Conservation (phyloP, 148 eudicot genomes). For the Camellia granthamiana region DNA sequence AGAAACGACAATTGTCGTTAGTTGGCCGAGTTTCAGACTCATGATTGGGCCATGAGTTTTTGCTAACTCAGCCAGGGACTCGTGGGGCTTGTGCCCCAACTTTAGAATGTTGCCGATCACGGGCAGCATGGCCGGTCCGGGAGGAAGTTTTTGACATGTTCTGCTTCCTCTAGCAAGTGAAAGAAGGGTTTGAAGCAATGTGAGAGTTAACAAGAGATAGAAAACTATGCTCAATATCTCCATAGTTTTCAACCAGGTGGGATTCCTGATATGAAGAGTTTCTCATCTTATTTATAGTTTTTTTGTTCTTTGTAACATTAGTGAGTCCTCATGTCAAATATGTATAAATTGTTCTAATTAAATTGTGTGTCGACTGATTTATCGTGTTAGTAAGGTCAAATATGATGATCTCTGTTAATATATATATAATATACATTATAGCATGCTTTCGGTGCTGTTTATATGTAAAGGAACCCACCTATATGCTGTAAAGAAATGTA, state of each 20-base stretch:
- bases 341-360: too few relatives aligned
- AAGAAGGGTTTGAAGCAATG: background rate
- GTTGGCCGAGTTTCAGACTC: slow-evolving; percentile 17
- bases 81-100: slow-evolving; percentile 24
- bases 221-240: slow-evolving; percentile 3
- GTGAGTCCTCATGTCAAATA: too few relatives aligned
- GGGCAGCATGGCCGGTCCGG: slow-evolving; percentile 15
- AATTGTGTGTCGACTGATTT: too few relatives aligned
- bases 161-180: background rate
- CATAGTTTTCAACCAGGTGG: background rate
- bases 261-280: too few relatives aligned
- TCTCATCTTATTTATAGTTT: too few relatives aligned
- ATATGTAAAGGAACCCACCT: too few relatives aligned
- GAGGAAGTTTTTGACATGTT: slow-evolving; percentile 4
- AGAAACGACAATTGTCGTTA: slow-evolving; percentile 13
- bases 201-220: background rate
- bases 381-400: too few relatives aligned
- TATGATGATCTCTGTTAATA: too few relatives aligned
- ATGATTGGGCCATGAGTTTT: slow-evolving; percentile 20
- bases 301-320: too few relatives aligned
- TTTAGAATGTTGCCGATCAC: slow-evolving; percentile 21
- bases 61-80: slow-evolving; percentile 19
- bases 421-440: too few relatives aligned
- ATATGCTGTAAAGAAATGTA: too few relatives aligned
- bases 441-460: too few relatives aligned